phyloP scores from a whole-genome alignment of 1,139 yeast species.

The Magnusiomyces magnusii region DNA sequence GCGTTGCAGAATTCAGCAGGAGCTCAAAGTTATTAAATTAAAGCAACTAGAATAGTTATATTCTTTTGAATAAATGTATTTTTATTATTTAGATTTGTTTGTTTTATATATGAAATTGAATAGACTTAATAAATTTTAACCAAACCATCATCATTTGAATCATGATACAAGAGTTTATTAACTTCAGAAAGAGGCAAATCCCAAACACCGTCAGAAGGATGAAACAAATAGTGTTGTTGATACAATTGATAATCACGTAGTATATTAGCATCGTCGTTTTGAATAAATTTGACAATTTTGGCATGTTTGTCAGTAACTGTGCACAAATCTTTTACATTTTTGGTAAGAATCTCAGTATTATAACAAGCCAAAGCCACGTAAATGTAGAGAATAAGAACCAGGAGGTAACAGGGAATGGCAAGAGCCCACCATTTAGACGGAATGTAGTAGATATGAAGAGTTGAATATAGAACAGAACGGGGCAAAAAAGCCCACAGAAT shows the following conservation, averaged over 20 bases:
- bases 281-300: conserved; percentile 36
- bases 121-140: not conserved
- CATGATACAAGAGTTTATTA: conserved; percentile 54
- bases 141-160: not conserved
- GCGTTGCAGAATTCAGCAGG: not conserved
- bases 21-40: not conserved
- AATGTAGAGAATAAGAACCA: conserved; percentile 62
- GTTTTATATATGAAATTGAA: not conserved
- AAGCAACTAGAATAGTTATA: not conserved
- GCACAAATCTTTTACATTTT: conserved; percentile 48
- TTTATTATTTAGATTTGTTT: not conserved
- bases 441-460: conserved; percentile 56
- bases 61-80: not conserved
- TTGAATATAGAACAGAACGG: conserved; percentile 39
- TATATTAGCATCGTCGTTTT: not conserved
- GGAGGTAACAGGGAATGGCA: conserved; percentile 60
- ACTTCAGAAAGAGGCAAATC: conserved; percentile 72
- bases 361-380: conserved; percentile 65
- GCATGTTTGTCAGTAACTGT: conserved; percentile 66
- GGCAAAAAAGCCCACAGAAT: conserved; percentile 68
- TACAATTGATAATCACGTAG: not conserved
- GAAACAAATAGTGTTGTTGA: conserved; percentile 35
- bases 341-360: conserved; percentile 66
- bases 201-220: conserved; percentile 73
- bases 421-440: conserved; percentile 88